Conservation (phyloP, 2,329 filamentous ascomycete species). For the Mycosphaerella sp. region DNA sequence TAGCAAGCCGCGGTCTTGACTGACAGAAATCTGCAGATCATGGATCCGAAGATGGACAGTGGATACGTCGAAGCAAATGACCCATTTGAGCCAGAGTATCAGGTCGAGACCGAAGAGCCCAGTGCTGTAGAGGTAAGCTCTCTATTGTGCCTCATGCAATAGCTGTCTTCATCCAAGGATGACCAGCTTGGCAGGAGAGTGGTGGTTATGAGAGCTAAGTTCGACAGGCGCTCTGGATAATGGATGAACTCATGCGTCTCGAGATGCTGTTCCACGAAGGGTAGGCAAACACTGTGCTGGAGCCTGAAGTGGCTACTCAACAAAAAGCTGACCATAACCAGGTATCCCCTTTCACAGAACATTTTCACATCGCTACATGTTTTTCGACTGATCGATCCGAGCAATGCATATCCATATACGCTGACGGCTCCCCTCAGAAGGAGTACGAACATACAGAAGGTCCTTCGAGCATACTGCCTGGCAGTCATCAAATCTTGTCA, state of each 20-base stretch:
- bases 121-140: conserved; percentile 35
- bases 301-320: not conserved
- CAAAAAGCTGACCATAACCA: not conserved
- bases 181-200: not conserved
- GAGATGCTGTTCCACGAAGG: conserved; percentile 98
- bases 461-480: conserved; percentile 80
- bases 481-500: conserved; percentile 77
- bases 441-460: conserved; percentile 39
- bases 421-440: conserved; percentile 3
- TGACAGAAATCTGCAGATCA: conserved; percentile 58
- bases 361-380: conserved; percentile 89
- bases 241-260: conserved; percentile 84
- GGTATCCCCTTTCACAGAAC: conserved; percentile 84
- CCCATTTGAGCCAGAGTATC: conserved; percentile 64
- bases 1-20: not conserved
- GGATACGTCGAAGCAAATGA: conserved; percentile 73
- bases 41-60: conserved; percentile 99
- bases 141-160: not conserved
- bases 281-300: not conserved
- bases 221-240: conserved; percentile 77
- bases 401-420: conserved; percentile 32
- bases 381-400: conserved; percentile 70
- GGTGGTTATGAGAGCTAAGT: not conserved
- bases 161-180: not conserved
- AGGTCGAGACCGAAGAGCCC: conserved; percentile 19